phyloP scores from a whole-genome alignment of 257 asterid genomes.

The Avicennia marina region DNA sequence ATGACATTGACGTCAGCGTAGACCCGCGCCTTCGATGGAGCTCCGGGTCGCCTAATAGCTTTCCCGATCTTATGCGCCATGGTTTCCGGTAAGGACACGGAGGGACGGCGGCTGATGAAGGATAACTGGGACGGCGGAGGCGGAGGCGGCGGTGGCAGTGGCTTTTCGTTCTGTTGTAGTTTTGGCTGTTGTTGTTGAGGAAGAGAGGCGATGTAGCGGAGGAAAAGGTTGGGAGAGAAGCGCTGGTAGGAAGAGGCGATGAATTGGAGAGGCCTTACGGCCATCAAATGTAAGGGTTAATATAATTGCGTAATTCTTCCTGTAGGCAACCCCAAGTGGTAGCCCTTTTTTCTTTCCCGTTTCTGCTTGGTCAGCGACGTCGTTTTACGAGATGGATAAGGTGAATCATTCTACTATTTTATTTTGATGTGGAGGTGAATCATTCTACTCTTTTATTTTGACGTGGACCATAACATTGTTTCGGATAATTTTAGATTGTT shows the following conservation, averaged over 20 bases:
- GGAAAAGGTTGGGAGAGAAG: slow-evolving; percentile 20
- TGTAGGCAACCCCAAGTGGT: slow-evolving; percentile 15
- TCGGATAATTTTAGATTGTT: too few relatives aligned
- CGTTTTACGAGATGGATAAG: neutral
- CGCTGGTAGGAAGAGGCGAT: slow-evolving; percentile 40
- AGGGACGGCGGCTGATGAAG: slow-evolving; percentile 26
- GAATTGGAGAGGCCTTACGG: slow-evolving; percentile 76
- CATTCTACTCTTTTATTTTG: too few relatives aligned
- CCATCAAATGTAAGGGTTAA: slow-evolving; percentile 55
- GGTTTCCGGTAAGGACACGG: slow-evolving; percentile 32
- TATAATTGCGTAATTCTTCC: slow-evolving; percentile 18
- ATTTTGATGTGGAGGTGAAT: too few relatives aligned
- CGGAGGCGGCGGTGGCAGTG: slow-evolving; percentile 18
- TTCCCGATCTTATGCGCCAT: slow-evolving; percentile 92
- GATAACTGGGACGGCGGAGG: slow-evolving; percentile 22
- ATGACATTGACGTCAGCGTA: slow-evolving; percentile 74
- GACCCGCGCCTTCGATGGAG: slow-evolving; percentile 78
- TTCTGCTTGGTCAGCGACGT: neutral
- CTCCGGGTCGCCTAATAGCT: slow-evolving; percentile 84
- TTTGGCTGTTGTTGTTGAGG: slow-evolving; percentile 12
- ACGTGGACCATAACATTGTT: too few relatives aligned
- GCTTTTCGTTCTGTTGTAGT: slow-evolving; percentile 3
- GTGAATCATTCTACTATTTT: too few relatives aligned
- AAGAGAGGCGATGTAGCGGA: slow-evolving; percentile 36
- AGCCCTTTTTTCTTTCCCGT: slow-evolving; percentile 9